Conservation (phyloP, 1,284 basidiomycete genomes). For the Pseudozyma sp. region DNA sequence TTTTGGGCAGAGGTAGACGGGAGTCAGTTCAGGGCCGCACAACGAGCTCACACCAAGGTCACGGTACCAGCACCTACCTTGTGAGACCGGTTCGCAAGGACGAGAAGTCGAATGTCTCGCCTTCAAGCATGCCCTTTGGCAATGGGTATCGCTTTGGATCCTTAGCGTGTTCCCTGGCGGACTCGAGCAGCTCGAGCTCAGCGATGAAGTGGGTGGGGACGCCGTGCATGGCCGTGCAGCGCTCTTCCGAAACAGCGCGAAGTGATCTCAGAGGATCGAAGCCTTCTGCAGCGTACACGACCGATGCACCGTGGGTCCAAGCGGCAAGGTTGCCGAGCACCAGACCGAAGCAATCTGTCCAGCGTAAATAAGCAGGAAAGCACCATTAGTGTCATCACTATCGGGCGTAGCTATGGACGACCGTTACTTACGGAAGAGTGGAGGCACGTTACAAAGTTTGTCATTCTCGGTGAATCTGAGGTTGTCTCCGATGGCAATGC, state of each 20-base stretch:
- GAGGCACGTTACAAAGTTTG: slow-evolving; percentile 54
- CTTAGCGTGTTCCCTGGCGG: slow-evolving; percentile 67
- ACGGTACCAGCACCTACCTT: slow-evolving; percentile 26
- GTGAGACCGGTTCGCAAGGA: slow-evolving; percentile 79
- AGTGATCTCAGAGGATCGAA: slow-evolving; percentile 77
- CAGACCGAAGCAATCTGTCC: slow-evolving; percentile 80
- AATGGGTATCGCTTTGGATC: slow-evolving; percentile 21
- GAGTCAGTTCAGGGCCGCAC: no score
- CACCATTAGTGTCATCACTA: not conserved
- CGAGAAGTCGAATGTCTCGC: slow-evolving; percentile 48
- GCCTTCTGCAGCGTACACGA: slow-evolving; percentile 79
- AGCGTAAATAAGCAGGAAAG: not conserved
- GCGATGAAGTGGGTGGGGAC: slow-evolving; percentile 84
- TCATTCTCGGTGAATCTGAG: slow-evolving; percentile 72
- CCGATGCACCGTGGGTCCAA: slow-evolving; percentile 79
- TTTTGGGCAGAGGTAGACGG: no score
- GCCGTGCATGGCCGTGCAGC: slow-evolving; percentile 82
- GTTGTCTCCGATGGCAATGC: slow-evolving; percentile 77
- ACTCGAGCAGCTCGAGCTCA: slow-evolving; percentile 75
- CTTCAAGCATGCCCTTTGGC: slow-evolving; percentile 33
- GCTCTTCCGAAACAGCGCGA: slow-evolving; percentile 76
- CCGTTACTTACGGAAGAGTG: slow-evolving; percentile 49
- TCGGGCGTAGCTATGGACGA: not conserved
- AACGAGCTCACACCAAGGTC: not conserved
- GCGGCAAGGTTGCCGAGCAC: slow-evolving; percentile 83